A percentile compares a stretch with the other conserved stretches of the same genome.
These are phyloP conservation scores for Dactylellina leptospora DNA, from an alignment of 2,329 filamentous ascomycete genomes.

Conservation along the genomic window DNA sequence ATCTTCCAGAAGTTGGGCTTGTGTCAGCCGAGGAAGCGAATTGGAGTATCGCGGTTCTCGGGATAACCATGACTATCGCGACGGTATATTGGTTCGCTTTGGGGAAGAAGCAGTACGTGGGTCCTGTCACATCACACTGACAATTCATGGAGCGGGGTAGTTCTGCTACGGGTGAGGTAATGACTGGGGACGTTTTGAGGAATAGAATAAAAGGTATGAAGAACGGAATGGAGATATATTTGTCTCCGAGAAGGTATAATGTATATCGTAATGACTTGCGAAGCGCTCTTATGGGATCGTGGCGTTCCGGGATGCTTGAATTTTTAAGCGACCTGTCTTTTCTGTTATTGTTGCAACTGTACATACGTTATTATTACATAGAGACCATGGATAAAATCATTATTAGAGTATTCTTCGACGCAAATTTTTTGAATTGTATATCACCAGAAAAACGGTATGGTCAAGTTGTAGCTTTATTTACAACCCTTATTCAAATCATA, in stretches of 20 bases:
- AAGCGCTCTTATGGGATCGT: conserved; percentile 9
- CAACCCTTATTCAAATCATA: not conserved
- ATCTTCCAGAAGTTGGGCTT: conserved; percentile 38
- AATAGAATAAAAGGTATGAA: not conserved
- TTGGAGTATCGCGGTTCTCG: conserved; percentile 48
- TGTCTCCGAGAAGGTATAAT: conserved; percentile 9
- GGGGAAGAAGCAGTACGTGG: conserved; percentile 47
- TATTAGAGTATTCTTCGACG: not conserved
- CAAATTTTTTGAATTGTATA: conserved; percentile 10
- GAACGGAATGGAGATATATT: not conserved
- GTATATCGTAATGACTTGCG: conserved; percentile 33
- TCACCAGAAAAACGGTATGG: not conserved
- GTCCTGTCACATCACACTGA: conserved; percentile 48
- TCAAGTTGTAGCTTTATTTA: not conserved
- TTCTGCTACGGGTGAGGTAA: not conserved
- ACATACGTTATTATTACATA: not conserved
- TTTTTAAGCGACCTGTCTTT: conserved; percentile 24
- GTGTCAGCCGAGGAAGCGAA: conserved; percentile 48
- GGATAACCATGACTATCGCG: conserved; percentile 34
- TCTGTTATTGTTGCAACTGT: conserved; percentile 9
- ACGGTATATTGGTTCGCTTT: conserved; percentile 48
- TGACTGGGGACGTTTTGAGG: not conserved
- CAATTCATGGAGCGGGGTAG: conserved; percentile 3
- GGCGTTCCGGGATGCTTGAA: conserved; percentile 26
- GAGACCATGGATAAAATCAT: too few species aligned